Evolutionary conservation across 192 early-diverging fungal genomes (phyloP), one percentile per base, ranked within the genome.

Genomic region (Backusella liffmaniae): DNA sequence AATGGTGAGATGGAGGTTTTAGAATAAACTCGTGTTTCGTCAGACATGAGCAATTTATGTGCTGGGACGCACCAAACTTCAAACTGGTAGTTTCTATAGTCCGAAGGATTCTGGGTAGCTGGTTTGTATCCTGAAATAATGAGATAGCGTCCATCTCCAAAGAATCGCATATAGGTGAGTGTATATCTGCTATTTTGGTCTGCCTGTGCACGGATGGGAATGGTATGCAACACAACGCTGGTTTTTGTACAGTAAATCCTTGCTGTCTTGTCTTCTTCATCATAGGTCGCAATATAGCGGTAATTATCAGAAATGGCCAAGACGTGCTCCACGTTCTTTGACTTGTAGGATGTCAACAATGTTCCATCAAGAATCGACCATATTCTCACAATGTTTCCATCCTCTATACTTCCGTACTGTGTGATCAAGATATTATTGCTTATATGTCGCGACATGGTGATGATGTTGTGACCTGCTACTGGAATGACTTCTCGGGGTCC

Each of bases 341-440:
- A 26, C 6, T 26, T 23, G 23, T 44, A 70, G 21, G 69, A 70
- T 13, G 69, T 70, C 4, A 70, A 29, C 29, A 36, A 4, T 21
- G 69, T 32, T 12, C 69, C 69, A 13, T 70, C 69, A 30, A 70
- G 5, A 68, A 68, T 68, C 5, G 67, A 68, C 67, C 67, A 68
- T 16, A 68, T 68, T 37, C 67, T 34, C n/a, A 68, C 69, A 42
- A 49, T 4, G 4, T 4, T 26, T 26, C 69, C 69, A 12, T 18
- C 15, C 1, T 39, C 15, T 4, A 10, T 13, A 15, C 39, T 29
- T 10, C n/a, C 4, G 9, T 41, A 46, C 13, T 29, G 23, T 30
- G 37, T 44, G 23, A 30, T 5, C 5, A 23, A 39, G 41, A 46
- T 44, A 49, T 46, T 13, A 70, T 23, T 46, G 13, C 23, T 70